A percentile compares a stretch with the other conserved stretches of the same genome.
phyloP scores from a whole-genome alignment of 768 basidiomycete genomes.

The Leucocoprinus leucothites region DNA sequence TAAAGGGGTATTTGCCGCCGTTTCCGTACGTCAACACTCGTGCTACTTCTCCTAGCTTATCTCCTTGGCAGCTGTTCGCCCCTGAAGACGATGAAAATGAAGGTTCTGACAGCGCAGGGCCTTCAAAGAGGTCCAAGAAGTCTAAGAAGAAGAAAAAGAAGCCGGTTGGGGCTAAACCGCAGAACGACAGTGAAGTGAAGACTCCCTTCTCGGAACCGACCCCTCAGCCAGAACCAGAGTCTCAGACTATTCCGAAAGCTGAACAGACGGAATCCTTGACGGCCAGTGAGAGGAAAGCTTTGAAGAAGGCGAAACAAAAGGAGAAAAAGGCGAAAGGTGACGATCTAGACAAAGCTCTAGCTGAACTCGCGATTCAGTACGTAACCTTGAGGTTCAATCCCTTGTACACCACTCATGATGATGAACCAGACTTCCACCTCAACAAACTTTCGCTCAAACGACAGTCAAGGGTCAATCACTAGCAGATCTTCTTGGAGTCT shows the following conservation, averaged over 20 bases:
- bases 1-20: background rate
- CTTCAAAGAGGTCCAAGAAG: slow-evolving; percentile 14
- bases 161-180: slow-evolving; percentile 5
- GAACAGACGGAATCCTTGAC: slow-evolving; percentile 15
- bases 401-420: background rate
- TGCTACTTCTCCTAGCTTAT: background rate
- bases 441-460: slow-evolving; percentile 35
- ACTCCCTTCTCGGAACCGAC: background rate
- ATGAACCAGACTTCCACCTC: slow-evolving; percentile 43
- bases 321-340: slow-evolving; percentile 65
- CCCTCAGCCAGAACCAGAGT: slow-evolving; percentile 12
- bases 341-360: slow-evolving; percentile 82
- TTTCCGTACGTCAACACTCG: background rate
- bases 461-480: slow-evolving; percentile 32
- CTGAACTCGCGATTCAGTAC: slow-evolving; percentile 79
- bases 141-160: slow-evolving; percentile 45
- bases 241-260: slow-evolving; percentile 6
- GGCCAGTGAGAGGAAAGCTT: slow-evolving; percentile 50
- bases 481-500: slow-evolving; percentile 70
- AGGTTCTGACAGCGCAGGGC: background rate
- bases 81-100: background rate
- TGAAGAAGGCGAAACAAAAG: slow-evolving; percentile 64
- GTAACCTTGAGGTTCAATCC: slow-evolving; percentile 14
- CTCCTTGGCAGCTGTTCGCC: background rate
- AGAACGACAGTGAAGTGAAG: background rate